These are phyloP conservation scores for Gamsiella multidivaricata DNA, from an alignment of 192 early-diverging fungal genomes.

Conservation along the genomic window DNA sequence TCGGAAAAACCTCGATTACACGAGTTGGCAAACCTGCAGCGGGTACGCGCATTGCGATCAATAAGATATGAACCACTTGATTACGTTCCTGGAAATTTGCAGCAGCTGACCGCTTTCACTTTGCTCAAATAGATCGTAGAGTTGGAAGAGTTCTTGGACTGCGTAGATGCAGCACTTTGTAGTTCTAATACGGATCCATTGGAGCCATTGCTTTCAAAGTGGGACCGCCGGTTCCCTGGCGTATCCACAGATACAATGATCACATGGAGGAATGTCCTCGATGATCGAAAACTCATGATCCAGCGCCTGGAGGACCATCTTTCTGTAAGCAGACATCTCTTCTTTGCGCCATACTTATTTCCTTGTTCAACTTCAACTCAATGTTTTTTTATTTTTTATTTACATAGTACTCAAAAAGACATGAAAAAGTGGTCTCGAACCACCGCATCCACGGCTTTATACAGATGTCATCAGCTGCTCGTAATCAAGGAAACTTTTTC, in stretches of 20 bases:
- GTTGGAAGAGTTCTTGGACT: constrained; percentile 63
- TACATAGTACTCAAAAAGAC: constrained; percentile 28
- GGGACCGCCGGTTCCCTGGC: constrained; percentile 58
- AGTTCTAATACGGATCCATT: constrained; percentile 14
- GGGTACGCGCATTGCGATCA: constrained; percentile 32
- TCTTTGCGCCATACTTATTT: too few relatives aligned
- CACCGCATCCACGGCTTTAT: constrained; percentile 43
- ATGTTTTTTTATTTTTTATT: background rate
- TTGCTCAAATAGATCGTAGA: constrained; percentile 56
- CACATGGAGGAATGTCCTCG: constrained; percentile 72
- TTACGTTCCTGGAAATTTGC: too few relatives aligned
- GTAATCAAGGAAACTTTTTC: constrained; percentile 65
- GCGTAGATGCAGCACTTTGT: constrained; percentile 28
- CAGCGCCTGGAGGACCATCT: constrained; percentile 43
- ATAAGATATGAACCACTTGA: too few relatives aligned
- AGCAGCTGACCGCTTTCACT: too few relatives aligned
- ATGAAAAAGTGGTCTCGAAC: constrained; percentile 22
- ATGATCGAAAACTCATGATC: constrained; percentile 59
- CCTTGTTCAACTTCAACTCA: background rate
- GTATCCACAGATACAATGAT: constrained; percentile 60
- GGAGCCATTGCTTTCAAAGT: constrained; percentile 34
- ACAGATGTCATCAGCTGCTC: constrained; percentile 67
- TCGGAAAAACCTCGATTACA: constrained; percentile 54
- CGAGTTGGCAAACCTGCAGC: constrained; percentile 55
- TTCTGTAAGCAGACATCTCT: constrained; percentile 23